phyloP scores from a whole-genome alignment of 306 rosid genomes.

The Pterocarpus santalinus region DNA sequence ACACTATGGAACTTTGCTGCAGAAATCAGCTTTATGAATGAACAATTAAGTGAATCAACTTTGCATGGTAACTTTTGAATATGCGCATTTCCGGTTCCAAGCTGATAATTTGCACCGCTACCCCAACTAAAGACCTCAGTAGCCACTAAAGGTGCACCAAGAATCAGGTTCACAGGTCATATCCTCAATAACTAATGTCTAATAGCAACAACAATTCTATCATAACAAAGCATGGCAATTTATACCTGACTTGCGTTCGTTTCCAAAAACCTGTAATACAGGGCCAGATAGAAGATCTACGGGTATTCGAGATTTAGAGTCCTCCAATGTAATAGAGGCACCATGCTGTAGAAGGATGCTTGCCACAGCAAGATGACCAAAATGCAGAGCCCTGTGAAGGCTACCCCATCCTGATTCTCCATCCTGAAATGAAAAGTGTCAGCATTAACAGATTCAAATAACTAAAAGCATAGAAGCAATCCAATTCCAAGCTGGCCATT shows the following conservation, averaged over 20 bases:
- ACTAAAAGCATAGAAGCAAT: conserved; percentile 15
- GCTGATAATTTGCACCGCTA: conserved; percentile 95
- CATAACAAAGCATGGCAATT: conserved; percentile 37
- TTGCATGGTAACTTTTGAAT: conserved; percentile 91
- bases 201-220: conserved; percentile 34
- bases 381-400: conserved; percentile 97
- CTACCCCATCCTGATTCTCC: conserved; percentile 99
- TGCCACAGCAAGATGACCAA: conserved; percentile 94
- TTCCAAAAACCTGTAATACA: conserved; percentile 68
- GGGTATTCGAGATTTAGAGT: conserved; percentile 85
- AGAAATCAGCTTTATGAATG: conserved; percentile 72
- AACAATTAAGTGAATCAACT: conserved; percentile 87
- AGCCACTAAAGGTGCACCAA: conserved; percentile 61
- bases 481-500: not conserved
- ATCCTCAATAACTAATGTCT: conserved; percentile 22
- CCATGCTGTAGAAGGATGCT: conserved; percentile 85
- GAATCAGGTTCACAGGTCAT: conserved; percentile 31
- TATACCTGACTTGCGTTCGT: conserved; percentile 69
- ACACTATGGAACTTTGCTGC: conserved; percentile 95
- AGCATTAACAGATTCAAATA: conserved; percentile 28
- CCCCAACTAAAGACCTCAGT: conserved; percentile 98
- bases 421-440: conserved; percentile 63
- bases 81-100: conserved; percentile 98
- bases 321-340: conserved; percentile 83
- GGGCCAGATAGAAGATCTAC: conserved; percentile 91